These are phyloP conservation scores for Zopfochytrium polystomum DNA, from an alignment of 371 early-diverging fungal genomes.

Conservation along the genomic window DNA sequence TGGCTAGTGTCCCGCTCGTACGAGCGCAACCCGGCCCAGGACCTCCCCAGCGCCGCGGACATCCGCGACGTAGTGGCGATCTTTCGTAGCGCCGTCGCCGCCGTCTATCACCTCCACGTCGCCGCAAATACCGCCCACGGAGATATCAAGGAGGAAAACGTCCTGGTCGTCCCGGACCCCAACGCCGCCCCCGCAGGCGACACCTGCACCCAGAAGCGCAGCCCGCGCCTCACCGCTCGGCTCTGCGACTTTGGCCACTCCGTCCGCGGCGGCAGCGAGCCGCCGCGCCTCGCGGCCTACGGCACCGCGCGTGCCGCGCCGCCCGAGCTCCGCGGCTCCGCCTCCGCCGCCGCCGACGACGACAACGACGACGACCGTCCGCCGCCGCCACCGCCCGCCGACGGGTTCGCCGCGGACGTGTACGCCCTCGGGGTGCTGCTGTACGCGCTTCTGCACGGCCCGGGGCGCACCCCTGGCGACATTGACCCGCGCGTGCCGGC, in stretches of 20 bases:
- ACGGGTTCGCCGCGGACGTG: constrained; percentile 16
- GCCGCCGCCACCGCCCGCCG: background rate
- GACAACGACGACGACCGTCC: constrained; percentile 15
- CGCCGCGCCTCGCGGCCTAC: constrained; percentile 1
- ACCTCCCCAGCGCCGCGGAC: no score
- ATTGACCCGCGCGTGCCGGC: no score
- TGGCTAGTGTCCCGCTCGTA: constrained; percentile 38
- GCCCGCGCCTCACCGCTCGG: no score
- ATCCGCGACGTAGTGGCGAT: no score
- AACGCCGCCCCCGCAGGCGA: background rate
- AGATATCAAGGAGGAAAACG: constrained; percentile 88
- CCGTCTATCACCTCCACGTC: background rate
- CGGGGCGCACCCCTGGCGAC: no score
- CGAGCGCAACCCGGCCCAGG: no score
- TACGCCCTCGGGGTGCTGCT: constrained; percentile 24
- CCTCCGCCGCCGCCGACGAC: no score
- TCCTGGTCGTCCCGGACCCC: constrained; percentile 51
- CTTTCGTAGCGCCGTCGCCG: no score
- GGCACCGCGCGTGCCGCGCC: constrained; percentile 13
- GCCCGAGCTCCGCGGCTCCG: constrained; percentile 18
- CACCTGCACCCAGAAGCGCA: background rate
- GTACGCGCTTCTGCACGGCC: no score
- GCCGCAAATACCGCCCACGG: constrained; percentile 66
- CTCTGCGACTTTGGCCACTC: constrained; percentile 28
- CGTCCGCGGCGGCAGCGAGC: no score